Evolutionary conservation across 306 rosid species (phyloP).

Genomic region (Calophaca sinica): DNA sequence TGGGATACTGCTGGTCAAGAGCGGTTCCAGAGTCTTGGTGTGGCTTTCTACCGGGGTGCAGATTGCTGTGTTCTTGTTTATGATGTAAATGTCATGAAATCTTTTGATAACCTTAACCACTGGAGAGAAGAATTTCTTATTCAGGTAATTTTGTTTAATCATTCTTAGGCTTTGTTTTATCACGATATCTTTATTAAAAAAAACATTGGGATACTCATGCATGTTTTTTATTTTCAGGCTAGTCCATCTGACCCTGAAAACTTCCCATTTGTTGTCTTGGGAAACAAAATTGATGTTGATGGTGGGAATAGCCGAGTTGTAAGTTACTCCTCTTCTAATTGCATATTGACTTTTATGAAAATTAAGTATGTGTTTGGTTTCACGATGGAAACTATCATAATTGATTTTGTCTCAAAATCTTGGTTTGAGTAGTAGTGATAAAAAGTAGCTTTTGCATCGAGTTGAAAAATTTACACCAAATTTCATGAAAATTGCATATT

Average conservation of each 20-base stretch:
- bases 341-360: constrained; percentile 29
- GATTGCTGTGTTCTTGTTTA: constrained; percentile 99
- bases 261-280: constrained; percentile 98
- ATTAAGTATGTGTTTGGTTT: not conserved
- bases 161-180: not conserved
- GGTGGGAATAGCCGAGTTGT: constrained; percentile 98
- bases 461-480: too few relatives aligned
- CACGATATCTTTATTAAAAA: not conserved
- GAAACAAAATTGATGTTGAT: constrained; percentile 98
- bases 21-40: constrained; percentile 98
- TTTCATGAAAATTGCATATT: constrained; percentile 17
- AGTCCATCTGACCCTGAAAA: constrained; percentile 99
- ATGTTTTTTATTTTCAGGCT: constrained; percentile 72
- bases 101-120: constrained; percentile 95
- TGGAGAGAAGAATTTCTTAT: constrained; percentile 99
- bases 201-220: constrained; percentile 27
- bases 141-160: constrained; percentile 64
- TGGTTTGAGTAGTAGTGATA: too few relatives aligned
- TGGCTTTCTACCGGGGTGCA: constrained; percentile 99
- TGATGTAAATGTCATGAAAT: constrained; percentile 96
- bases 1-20: constrained; percentile 99
- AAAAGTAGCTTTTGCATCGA: too few relatives aligned
- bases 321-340: constrained; percentile 50
- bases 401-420: too few relatives aligned
- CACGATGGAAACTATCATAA: too few relatives aligned